Evolutionary conservation across 768 basidiomycete species (phyloP).

Genomic region (Phanerochaete sordida): DNA sequence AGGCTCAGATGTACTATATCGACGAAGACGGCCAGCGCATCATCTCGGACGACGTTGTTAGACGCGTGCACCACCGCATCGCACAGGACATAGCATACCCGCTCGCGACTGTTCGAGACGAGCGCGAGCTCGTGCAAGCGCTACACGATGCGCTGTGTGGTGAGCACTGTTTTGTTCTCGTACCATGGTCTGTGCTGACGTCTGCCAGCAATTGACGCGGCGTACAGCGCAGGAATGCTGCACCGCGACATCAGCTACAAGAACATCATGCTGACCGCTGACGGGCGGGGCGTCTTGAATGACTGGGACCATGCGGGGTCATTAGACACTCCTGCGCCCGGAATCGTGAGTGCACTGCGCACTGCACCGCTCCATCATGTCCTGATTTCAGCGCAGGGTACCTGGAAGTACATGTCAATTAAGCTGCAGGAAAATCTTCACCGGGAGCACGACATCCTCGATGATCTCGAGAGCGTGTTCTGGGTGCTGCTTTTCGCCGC

Average conservation of each 20-base stretch:
- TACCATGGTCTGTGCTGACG: background rate
- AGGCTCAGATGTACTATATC: background rate
- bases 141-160: constrained; percentile 9
- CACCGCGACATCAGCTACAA: constrained; percentile 10
- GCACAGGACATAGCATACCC: background rate
- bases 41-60: background rate
- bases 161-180: no score
- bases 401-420: constrained; percentile 13
- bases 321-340: background rate
- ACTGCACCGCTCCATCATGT: no score
- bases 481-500: background rate
- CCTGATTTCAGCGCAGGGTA: constrained; percentile 9
- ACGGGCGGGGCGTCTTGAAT: constrained; percentile 1
- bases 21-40: background rate
- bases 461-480: constrained; percentile 13
- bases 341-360: background rate
- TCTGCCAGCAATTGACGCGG: background rate
- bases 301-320: constrained; percentile 9
- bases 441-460: constrained; percentile 5
- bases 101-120: background rate
- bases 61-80: constrained; percentile 2
- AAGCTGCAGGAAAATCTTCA: constrained; percentile 3
- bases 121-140: constrained; percentile 1
- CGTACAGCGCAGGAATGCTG: background rate
- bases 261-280: constrained; percentile 4